Evolutionary conservation across 192 early-diverging fungal genomes (phyloP), one percentile per base, ranked within the genome.

Genomic region (Podila epicladia): DNA sequence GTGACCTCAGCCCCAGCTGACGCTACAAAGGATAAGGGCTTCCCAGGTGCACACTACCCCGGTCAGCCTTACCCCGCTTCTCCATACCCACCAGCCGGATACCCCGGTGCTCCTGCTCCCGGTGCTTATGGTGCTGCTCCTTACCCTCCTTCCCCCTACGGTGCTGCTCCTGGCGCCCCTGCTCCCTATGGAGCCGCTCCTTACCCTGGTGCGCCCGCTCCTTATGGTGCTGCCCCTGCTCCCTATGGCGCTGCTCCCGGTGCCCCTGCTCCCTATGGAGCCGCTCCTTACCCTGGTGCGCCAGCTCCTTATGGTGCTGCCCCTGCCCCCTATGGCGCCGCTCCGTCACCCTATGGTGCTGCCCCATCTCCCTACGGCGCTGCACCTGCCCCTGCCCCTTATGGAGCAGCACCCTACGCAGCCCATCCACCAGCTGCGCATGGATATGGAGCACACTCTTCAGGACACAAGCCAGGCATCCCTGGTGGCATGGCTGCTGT

Each of bases 21-120:
- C 62, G 41, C 8, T 15, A 65, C 73, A 50, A 20, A 20, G 13
- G 73, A 75, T 51, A 75, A 59, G 33, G 62, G 73, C 37, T 67
- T 75, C 51, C 64, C 64, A 5, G 57, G 45, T 2, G 41, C 41
- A 3, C 41, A 45, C 41, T 61, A 61, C 64, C 48, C 45, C 1
- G 60, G 45, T 12, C 35, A 58, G 5, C 59, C 33, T 26, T 50
- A 48, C 29, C 72, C 72, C 24, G 69, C 41, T 51, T 19, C 50
- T 5, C 41, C 60, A 33, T 63, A 62, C 61, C 61, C 69, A 26
- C 48, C 45, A 15, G 31, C 73, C 28, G 58, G 55, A n/a, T 65
- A 65, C 20, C 38, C 60, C 15, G 26, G 48, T 48, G 37, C 62
- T 28, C 64, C 64, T 45, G 41, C 62, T 37, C 49, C 67, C 5